phyloP scores from a whole-genome alignment of 257 asterid genomes.

The Solanum bulbocastanum region DNA sequence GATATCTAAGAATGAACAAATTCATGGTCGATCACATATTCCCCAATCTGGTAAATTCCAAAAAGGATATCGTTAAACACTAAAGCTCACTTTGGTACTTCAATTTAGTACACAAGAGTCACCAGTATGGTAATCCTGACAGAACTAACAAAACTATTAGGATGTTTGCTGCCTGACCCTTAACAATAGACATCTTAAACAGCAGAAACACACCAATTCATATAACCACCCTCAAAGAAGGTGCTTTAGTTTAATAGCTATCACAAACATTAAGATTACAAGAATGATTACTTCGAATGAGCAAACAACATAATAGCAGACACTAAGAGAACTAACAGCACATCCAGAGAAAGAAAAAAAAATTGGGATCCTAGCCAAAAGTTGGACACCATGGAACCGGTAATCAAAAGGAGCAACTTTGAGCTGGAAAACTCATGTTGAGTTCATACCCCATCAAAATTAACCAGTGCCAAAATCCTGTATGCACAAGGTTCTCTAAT shows the following conservation, averaged over 20 bases:
- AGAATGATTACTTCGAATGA: neutral
- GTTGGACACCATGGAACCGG: neutral
- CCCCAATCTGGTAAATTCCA: neutral
- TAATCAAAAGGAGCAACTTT: neutral
- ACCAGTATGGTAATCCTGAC: too few relatives aligned
- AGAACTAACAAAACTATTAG: neutral
- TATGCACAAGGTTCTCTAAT: neutral
- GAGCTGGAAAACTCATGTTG: neutral
- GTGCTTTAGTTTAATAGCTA: neutral
- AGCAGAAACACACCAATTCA: neutral
- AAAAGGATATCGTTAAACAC: neutral
- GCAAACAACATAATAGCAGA: neutral
- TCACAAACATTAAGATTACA: neutral
- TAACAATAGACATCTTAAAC: neutral
- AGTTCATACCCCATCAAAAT: neutral
- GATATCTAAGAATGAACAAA: neutral
- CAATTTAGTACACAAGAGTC: too few relatives aligned
- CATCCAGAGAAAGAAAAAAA: neutral
- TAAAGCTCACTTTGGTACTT: neutral
- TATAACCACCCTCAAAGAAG: neutral
- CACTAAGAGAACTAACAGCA: neutral
- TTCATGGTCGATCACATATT: neutral
- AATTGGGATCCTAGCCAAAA: neutral
- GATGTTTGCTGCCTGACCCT: neutral
- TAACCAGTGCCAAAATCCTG: too few relatives aligned